Base-by-base conservation (phyloP, 495 filamentous ascomycete genomes). In the Podospora anserina region DNA sequence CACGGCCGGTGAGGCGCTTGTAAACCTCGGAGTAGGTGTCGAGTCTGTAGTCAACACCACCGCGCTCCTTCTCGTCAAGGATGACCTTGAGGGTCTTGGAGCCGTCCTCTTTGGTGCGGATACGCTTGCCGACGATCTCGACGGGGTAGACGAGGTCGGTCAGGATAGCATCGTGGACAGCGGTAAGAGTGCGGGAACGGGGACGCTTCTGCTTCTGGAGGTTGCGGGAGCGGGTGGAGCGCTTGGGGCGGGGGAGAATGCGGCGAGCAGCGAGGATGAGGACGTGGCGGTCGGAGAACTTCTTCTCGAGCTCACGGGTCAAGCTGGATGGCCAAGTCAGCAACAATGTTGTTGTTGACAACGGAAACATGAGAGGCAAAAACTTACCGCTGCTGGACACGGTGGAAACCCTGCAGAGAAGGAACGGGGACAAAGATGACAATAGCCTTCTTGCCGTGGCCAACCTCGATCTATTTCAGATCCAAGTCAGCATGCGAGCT, bases 351-450 rank as follows among this genome's bases (percentile, higher is more conserved):
- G 7, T 16, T 13, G 39, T 3, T 0, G 15, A 16, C 13, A 11
- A 11, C 15, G 49, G 27, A 28, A 27, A 11, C 34, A 6, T 13
- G 0, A 54, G 28, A 59, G 32, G 54, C 56, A 61, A 49, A 61
- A 68, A 84, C 86, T 78, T 92, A 99, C 95, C 95, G 93, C 87
- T 97, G 95, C 89, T 99, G 95, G 79, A 96, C 92, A 78, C 93
- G 91, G 88, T 97, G 95, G 91, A 97, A 98, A 78, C 90, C 91
- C 78, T 87, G 85, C 77, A 99, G 91, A 79, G 94, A 90, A 80
- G 95, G 95, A 79, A 99, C 96, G 78, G 95, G 95, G 87, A 99
- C 94, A 90, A 99, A 99, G 89, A 99, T 92, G 85, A 97, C 92
- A 85, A 99, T 97, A 75, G 95, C 95, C 88, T 99, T 99, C 88